Evolutionary conservation across 2,329 filamentous ascomycete species (phyloP), one percentile per base, ranked within the genome.

Genomic region (Aureobasidium musti): DNA sequence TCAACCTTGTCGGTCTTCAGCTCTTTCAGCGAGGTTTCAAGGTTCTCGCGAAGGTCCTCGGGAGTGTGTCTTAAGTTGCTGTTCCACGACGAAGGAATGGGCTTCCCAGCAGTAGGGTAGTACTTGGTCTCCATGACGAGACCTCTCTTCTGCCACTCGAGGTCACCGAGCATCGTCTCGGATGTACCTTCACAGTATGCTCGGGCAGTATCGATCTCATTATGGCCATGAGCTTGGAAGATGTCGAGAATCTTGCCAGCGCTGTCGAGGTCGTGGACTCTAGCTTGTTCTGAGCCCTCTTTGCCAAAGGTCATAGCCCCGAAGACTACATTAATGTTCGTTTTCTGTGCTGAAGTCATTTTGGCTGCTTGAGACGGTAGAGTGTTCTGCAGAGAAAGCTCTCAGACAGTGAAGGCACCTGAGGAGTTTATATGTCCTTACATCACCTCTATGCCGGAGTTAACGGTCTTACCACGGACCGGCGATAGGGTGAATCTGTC

Each of bases 1-100:
- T 84, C 77, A 2, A 84, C 73, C 67, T 77, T 78, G 30, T 76
- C 72, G 0, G 76, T 73, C 39, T 77, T 72, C 17, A 83, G 73
- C 1, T 78, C 79, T 45, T 73, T 67, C 33, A 82, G 68, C 19
- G 77, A 79, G n/a, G n/a, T 11, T 75, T 72, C 37, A 71, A 82
- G 67, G 3, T 73, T 77, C 5, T 73, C 67, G 0, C 76, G 73
- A 28, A 82, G 68, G 50, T 76, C 73, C 1, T 74, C 73, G 0
- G 76, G 72, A 5, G 67, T 73, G 57, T 78, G 77, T 17, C 64
- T 63, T 6, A 68, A 54, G 19, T 68, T 59, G 43, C 35, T 52
- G 65, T 69, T 69, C 70, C 71, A 72, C 2, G 30, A 33, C 13
- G 28, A 71, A 35, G 52, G 72, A 65, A 39, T 59, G 14, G 54